Conservation (phyloP, 306 rosid species). For the Inga leiocalycina region DNA sequence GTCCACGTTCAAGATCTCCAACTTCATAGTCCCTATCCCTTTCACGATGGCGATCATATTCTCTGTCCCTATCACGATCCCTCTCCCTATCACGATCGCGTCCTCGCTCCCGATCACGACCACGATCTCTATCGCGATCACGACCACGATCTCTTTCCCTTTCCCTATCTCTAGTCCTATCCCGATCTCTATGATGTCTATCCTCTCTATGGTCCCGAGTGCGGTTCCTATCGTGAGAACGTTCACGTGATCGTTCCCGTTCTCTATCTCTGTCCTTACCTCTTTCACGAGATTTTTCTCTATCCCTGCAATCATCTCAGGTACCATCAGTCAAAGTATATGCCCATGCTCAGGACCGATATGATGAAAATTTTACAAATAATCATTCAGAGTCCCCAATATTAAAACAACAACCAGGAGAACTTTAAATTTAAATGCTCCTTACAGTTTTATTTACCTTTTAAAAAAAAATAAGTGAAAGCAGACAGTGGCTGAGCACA, state of each 20-base stretch:
- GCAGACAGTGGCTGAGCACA: slow-evolving; percentile 4
- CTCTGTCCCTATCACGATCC: slow-evolving; percentile 72
- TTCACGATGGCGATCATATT: slow-evolving; percentile 67
- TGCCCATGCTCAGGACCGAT: neutral
- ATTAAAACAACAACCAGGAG: neutral
- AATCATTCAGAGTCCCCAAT: neutral
- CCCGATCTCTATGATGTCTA: slow-evolving; percentile 90
- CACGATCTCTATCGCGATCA: slow-evolving; percentile 71
- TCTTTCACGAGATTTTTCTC: slow-evolving; percentile 89
- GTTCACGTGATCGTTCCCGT: slow-evolving; percentile 69
- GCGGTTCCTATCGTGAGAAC: slow-evolving; percentile 70
- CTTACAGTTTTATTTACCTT: neutral
- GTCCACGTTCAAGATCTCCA: slow-evolving; percentile 68
- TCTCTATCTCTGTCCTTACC: slow-evolving; percentile 77
- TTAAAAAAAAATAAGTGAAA: neutral
- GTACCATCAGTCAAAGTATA: slow-evolving; percentile 29
- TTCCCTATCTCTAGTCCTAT: slow-evolving; percentile 65
- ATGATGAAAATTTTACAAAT: neutral
- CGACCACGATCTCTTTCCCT: slow-evolving; percentile 78
- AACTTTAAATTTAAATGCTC: neutral
- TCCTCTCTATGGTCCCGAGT: slow-evolving; percentile 92
- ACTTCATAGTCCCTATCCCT: slow-evolving; percentile 74
- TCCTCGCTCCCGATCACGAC: slow-evolving; percentile 65
- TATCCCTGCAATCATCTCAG: slow-evolving; percentile 61
- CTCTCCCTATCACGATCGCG: slow-evolving; percentile 58